These are phyloP conservation scores for Cercophora sp. DNA, from an alignment of 495 filamentous ascomycete species.

Conservation along the genomic window DNA sequence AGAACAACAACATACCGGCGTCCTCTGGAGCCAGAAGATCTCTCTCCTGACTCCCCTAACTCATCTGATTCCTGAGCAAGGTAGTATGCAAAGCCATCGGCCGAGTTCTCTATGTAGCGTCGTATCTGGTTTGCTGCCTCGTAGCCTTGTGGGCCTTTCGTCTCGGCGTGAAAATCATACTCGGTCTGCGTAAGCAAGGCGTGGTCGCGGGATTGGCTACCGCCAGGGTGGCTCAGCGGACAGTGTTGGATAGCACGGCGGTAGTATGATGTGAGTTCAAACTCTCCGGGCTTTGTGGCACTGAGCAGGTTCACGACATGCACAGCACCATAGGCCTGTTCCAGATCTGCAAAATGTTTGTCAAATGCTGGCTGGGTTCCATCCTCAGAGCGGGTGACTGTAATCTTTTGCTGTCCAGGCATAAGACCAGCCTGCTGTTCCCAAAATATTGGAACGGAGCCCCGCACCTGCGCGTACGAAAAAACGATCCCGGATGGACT, in stretches of 20 bases:
- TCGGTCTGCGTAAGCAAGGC: conserved; percentile 73
- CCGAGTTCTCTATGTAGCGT: conserved; percentile 65
- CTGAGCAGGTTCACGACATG: conserved; percentile 92
- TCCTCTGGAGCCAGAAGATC: conserved; percentile 21
- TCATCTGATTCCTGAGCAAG: conserved; percentile 69
- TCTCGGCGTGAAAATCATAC: conserved; percentile 94
- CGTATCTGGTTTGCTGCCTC: conserved; percentile 79
- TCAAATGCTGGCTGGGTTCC: conserved; percentile 94
- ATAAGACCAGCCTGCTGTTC: conserved; percentile 85
- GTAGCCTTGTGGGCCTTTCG: conserved; percentile 80
- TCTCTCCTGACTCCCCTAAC: conserved; percentile 16
- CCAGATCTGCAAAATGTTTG: conserved; percentile 82
- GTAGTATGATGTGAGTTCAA: conserved; percentile 73
- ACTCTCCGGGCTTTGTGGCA: conserved; percentile 76
- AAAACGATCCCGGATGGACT: conserved; percentile 72
- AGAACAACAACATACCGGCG: conserved; percentile 64
- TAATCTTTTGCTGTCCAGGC: conserved; percentile 92
- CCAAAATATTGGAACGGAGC: conserved; percentile 95
- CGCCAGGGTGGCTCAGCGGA: conserved; percentile 52
- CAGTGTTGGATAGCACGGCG: conserved; percentile 70
- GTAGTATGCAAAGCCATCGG: conserved; percentile 86
- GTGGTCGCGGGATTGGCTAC: conserved; percentile 51
- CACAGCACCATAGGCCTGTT: conserved; percentile 78
- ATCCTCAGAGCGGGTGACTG: conserved; percentile 80
- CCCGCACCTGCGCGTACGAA: conserved; percentile 89